phyloP scores from a whole-genome alignment of 2,329 filamentous ascomycete genomes.

The Xylaria multiplex region DNA sequence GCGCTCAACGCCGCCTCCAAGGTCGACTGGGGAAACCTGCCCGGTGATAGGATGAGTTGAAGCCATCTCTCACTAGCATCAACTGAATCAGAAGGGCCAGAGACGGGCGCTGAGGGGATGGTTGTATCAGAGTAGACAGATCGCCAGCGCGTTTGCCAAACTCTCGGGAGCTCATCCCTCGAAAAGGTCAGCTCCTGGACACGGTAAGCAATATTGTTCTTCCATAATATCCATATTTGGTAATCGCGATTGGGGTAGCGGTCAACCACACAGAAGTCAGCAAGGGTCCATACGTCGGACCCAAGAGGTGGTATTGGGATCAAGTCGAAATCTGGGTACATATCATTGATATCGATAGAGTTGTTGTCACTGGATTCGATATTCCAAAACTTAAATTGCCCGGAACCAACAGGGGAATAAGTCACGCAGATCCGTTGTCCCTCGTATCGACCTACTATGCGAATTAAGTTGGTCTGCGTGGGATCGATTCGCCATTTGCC shows the following conservation, averaged over 20 bases:
- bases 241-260: conserved; percentile 62
- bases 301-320: conserved; percentile 75
- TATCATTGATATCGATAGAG: conserved; percentile 73
- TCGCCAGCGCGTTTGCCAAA: conserved; percentile 77
- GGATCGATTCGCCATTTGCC: conserved; percentile 83
- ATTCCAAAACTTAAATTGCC: conserved; percentile 95
- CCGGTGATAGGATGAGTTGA: conserved; percentile 82
- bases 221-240: conserved; percentile 80
- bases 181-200: conserved; percentile 79
- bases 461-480: conserved; percentile 78
- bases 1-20: conserved; percentile 85
- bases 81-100: conserved; percentile 71
- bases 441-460: conserved; percentile 69
- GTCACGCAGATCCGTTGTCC: conserved; percentile 73
- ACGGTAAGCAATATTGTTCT: conserved; percentile 82
- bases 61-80: conserved; percentile 88
- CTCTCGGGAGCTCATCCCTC: conserved; percentile 68
- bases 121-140: conserved; percentile 71
- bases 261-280: conserved; percentile 76
- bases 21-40: conserved; percentile 80
- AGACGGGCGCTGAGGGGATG: conserved; percentile 63
- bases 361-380: conserved; percentile 73
- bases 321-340: conserved; percentile 71
- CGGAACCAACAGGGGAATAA: conserved; percentile 86
- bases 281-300: conserved; percentile 81